Evolutionary conservation across 495 filamentous ascomycete genomes (phyloP).

Genomic region (Xylaria longipes): DNA sequence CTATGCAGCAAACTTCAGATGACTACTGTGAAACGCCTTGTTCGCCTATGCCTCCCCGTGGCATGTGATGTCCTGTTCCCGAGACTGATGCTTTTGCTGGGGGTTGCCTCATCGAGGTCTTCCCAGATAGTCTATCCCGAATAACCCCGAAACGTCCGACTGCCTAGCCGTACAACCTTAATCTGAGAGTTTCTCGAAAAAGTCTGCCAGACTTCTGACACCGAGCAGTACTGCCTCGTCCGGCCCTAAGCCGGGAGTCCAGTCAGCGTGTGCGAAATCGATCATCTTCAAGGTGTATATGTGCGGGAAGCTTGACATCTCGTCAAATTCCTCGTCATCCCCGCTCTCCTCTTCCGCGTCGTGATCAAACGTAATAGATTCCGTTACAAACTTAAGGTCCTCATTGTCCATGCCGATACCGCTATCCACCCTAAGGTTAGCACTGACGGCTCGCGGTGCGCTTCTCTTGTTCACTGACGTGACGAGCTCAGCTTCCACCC

Average conservation of each 20-base stretch:
- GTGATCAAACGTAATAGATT: slow-evolving; percentile 34
- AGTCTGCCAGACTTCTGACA: slow-evolving; percentile 72
- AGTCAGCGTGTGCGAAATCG: slow-evolving; percentile 93
- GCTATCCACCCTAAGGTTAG: slow-evolving; percentile 50
- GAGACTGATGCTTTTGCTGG: slow-evolving; percentile 7
- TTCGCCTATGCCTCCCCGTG: slow-evolving; percentile 13
- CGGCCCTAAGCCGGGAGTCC: slow-evolving; percentile 82
- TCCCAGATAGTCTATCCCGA: not conserved
- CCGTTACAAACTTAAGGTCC: slow-evolving; percentile 33
- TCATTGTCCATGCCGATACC: slow-evolving; percentile 52
- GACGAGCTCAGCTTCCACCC: slow-evolving; percentile 30
- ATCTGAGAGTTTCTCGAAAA: slow-evolving; percentile 69
- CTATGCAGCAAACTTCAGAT: slow-evolving; percentile 21
- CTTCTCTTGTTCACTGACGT: slow-evolving; percentile 43
- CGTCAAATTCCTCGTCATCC: slow-evolving; percentile 68
- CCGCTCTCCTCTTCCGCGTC: not conserved
- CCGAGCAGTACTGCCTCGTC: slow-evolving; percentile 86
- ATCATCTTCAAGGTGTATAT: slow-evolving; percentile 88
- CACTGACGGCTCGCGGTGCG: slow-evolving; percentile 31
- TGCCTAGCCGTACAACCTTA: slow-evolving; percentile 12
- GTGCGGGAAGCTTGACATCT: slow-evolving; percentile 68
- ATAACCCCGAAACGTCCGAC: not conserved
- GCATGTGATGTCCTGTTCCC: slow-evolving; percentile 6
- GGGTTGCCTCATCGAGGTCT: not conserved
- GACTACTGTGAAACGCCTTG: slow-evolving; percentile 23